Conservation (phyloP, 768 basidiomycete genomes). For the Neoboletus brunneissimus region DNA sequence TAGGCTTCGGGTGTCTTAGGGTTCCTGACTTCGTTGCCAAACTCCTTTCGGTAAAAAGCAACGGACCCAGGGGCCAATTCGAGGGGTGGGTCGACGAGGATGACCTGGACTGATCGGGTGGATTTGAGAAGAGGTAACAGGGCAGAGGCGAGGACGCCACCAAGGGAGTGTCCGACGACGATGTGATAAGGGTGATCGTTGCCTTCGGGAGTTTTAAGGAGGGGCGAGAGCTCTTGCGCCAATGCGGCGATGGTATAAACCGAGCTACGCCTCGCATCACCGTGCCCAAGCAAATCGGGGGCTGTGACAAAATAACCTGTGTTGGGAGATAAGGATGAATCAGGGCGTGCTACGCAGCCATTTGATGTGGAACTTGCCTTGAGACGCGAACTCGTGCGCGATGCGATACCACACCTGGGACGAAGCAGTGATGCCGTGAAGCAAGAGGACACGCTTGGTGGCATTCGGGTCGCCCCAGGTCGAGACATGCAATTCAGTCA, state of each 20-base stretch:
- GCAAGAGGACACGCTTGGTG: constrained; percentile 14
- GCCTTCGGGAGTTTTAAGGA: neutral
- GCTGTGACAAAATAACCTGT: constrained; percentile 25
- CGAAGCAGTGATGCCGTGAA: constrained; percentile 19
- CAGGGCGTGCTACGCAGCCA: neutral
- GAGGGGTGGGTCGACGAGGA: constrained; percentile 23
- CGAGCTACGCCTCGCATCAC: neutral
- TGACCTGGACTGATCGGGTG: constrained; percentile 3
- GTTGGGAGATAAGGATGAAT: neutral
- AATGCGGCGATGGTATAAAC: constrained; percentile 16
- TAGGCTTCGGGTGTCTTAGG: neutral
- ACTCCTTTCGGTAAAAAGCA: neutral
- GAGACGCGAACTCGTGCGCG: neutral
- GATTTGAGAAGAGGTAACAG: constrained; percentile 16
- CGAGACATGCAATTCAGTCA: constrained; percentile 4
- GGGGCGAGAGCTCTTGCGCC: constrained; percentile 9
- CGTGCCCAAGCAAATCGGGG: constrained; percentile 27
- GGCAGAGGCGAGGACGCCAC: constrained; percentile 11
- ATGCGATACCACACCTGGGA: constrained; percentile 18
- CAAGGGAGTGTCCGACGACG: constrained; percentile 24
- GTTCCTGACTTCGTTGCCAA: neutral
- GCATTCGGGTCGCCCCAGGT: constrained; percentile 20
- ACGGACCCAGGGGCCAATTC: neutral
- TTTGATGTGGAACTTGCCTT: constrained; percentile 3
- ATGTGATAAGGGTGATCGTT: constrained; percentile 4